A percentile compares a stretch with the other conserved stretches of the same genome.
Evolutionary conservation across 768 basidiomycete species (phyloP).

Genomic region (Gymnopilus dilepis): DNA sequence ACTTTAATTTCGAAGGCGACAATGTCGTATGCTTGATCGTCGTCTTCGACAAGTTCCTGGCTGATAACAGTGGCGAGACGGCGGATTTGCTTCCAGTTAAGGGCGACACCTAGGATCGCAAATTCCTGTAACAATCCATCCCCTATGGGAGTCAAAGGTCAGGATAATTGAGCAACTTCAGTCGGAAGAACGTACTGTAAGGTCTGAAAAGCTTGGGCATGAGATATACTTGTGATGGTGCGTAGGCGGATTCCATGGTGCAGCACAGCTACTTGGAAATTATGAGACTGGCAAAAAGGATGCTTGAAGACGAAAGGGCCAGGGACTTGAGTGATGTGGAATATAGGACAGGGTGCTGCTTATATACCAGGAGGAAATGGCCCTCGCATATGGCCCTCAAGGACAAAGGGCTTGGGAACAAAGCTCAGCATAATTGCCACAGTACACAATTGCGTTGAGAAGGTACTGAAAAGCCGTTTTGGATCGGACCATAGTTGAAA

Average conservation of each 20-base stretch:
- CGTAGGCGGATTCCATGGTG: neutral
- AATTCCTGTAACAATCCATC: neutral
- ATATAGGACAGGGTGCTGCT: neutral
- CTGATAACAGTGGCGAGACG: constrained; percentile 2
- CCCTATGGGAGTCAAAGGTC: neutral
- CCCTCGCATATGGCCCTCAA: no score
- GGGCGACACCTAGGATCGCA: neutral
- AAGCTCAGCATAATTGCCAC: neutral
- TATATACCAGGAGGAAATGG: neutral
- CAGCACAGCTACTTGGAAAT: neutral
- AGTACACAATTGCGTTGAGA: neutral
- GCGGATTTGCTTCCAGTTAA: constrained; percentile 5
- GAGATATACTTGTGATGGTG: neutral
- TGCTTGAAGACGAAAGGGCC: neutral
- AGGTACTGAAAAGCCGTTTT: no score
- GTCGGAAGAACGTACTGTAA: neutral
- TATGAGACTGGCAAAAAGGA: neutral
- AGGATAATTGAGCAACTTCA: neutral
- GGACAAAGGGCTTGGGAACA: no score
- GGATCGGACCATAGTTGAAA: no score
- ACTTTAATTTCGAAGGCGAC: neutral
- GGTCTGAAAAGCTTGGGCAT: neutral
- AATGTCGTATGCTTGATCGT: constrained; percentile 6
- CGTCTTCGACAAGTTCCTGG: neutral
- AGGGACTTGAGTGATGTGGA: neutral